Evolutionary conservation across 495 filamentous ascomycete species (phyloP).

Genomic region (Ascodesmis nigricans): DNA sequence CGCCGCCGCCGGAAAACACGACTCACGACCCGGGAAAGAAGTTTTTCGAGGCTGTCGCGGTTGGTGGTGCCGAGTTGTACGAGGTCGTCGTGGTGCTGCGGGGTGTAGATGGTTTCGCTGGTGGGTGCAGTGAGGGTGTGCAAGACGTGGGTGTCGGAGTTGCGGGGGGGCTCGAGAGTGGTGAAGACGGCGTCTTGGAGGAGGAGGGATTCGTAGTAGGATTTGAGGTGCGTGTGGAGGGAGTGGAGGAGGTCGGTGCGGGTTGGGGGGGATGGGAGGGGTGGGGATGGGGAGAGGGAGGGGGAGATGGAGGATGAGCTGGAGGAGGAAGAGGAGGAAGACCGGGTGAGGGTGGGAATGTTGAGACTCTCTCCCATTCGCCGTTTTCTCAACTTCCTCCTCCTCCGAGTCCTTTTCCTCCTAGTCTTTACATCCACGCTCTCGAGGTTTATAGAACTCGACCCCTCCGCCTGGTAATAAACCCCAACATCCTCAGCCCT

Average conservation of each 20-base stretch:
- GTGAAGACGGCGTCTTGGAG: constrained; percentile 18
- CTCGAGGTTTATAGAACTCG: no score
- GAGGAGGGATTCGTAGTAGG: constrained; percentile 13
- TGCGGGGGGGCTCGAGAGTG: constrained; percentile 16
- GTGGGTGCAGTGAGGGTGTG: constrained; percentile 13
- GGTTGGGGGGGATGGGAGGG: not conserved
- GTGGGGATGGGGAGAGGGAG: no score
- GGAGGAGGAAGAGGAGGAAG: no score
- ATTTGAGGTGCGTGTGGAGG: not conserved
- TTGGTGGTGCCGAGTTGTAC: constrained; percentile 13
- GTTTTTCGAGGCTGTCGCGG: constrained; percentile 17
- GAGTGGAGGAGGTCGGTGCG: not conserved
- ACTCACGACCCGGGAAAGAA: constrained; percentile 12
- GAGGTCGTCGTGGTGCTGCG: constrained; percentile 10
- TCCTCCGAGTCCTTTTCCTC: not conserved
- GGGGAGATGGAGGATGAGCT: no score
- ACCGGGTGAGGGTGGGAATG: no score
- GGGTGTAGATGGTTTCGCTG: constrained; percentile 4
- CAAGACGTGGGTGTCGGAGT: constrained; percentile 9
- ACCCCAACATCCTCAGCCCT: constrained; percentile 6
- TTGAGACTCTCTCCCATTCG: not conserved
- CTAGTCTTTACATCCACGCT: not conserved
- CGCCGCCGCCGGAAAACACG: constrained; percentile 14
- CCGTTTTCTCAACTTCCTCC: not conserved
- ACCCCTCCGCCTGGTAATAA: not conserved